phyloP scores from a whole-genome alignment of 192 early-diverging fungal species.

The Geranomyces variabilis region DNA sequence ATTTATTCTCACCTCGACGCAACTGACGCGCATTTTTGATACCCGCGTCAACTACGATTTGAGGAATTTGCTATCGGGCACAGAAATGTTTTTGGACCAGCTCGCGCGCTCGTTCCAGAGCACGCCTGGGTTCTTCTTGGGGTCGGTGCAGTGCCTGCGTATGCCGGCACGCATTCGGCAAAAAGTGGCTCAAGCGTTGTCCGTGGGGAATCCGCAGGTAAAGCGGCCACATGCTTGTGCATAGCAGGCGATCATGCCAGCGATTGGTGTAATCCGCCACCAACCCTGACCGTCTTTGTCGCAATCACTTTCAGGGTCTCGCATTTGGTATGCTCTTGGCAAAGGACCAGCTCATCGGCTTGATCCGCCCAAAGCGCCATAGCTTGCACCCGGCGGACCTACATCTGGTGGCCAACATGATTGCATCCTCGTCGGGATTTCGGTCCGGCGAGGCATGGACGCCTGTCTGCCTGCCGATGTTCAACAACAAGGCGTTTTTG shows the following conservation, averaged over 20 bases:
- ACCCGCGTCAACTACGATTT: slow-evolving; percentile 88
- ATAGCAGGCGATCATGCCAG: background rate
- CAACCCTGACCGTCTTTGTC: background rate
- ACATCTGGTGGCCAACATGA: slow-evolving; percentile 80
- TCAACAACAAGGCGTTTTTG: slow-evolving; percentile 85
- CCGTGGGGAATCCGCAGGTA: slow-evolving; percentile 1
- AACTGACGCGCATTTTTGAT: slow-evolving; percentile 85
- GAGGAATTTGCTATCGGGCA: slow-evolving; percentile 66
- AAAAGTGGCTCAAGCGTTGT: slow-evolving; percentile 43
- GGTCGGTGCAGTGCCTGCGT: slow-evolving; percentile 74
- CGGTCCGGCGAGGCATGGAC: slow-evolving; percentile 87
- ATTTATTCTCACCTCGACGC: slow-evolving; percentile 76
- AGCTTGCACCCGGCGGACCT: slow-evolving; percentile 82
- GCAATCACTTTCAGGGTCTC: slow-evolving; percentile 51
- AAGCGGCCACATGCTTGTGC: too few species aligned
- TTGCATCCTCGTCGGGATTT: slow-evolving; percentile 75
- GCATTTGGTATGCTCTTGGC: slow-evolving; percentile 82
- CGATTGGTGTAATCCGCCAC: background rate
- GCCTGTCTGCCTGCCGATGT: slow-evolving; percentile 87
- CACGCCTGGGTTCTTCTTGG: slow-evolving; percentile 75
- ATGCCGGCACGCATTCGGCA: slow-evolving; percentile 70
- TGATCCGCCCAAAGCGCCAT: slow-evolving; percentile 73
- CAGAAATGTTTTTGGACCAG: slow-evolving; percentile 68
- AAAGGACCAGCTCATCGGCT: slow-evolving; percentile 73
- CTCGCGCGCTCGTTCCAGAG: slow-evolving; percentile 70